These are phyloP conservation scores for Boletus speciosus DNA, from an alignment of 768 basidiomycete genomes.

Conservation along the genomic window DNA sequence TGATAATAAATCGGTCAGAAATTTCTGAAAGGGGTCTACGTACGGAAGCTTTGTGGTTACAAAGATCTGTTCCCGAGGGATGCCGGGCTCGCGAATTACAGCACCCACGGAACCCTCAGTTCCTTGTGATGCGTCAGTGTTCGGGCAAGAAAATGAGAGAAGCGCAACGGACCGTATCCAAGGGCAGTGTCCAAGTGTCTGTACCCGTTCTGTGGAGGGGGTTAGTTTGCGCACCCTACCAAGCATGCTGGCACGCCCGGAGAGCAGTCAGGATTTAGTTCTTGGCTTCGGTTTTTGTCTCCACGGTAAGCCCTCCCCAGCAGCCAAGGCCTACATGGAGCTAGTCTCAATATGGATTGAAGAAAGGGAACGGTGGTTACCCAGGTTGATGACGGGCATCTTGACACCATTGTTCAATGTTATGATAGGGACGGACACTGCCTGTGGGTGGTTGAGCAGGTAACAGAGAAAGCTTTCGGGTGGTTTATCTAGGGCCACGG, in stretches of 20 bases:
- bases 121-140: background rate
- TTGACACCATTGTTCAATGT: background rate
- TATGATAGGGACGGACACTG: background rate
- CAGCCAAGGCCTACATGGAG: background rate
- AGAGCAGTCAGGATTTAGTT: background rate
- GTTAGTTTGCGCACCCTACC: background rate
- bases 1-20: background rate
- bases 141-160: background rate
- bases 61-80: constrained; percentile 45
- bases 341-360: background rate
- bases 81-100: constrained; percentile 43
- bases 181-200: constrained; percentile 41
- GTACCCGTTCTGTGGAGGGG: constrained; percentile 34
- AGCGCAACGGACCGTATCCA: constrained; percentile 1
- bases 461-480: too few species aligned
- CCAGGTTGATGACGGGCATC: background rate
- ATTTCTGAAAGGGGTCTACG: background rate
- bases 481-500: background rate
- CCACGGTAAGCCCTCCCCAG: background rate
- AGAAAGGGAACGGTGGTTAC: background rate
- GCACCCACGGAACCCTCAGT: constrained; percentile 47
- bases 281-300: background rate
- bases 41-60: constrained; percentile 50
- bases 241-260: background rate
- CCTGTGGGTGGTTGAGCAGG: background rate